Percentiles rank a stretch among this genome's conserved stretches.
Conservation (phyloP, 352 stramenopile species). For the Aphanomyces euteiches region DNA sequence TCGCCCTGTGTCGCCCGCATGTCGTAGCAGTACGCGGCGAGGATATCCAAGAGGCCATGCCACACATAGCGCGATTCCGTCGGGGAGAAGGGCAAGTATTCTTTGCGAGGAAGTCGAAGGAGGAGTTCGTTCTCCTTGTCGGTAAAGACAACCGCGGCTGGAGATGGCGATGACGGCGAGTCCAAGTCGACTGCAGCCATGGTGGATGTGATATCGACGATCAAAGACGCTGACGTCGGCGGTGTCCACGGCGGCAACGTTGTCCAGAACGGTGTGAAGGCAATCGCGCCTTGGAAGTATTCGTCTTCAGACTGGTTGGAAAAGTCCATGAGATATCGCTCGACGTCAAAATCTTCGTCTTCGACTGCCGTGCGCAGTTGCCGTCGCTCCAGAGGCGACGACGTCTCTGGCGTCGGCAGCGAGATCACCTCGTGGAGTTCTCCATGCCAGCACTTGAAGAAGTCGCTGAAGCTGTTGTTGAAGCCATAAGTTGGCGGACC, state of each 20-base stretch:
- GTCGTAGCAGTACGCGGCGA: slow-evolving; percentile 96
- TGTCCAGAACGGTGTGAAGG: slow-evolving; percentile 87
- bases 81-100: slow-evolving; percentile 62
- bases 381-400: slow-evolving; percentile 59
- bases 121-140: slow-evolving; percentile 73
- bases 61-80: slow-evolving; percentile 60
- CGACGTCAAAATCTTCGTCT: slow-evolving; percentile 91
- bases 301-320: slow-evolving; percentile 89
- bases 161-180: neutral
- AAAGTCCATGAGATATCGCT: slow-evolving; percentile 95
- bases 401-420: slow-evolving; percentile 85
- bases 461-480: slow-evolving; percentile 88
- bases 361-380: slow-evolving; percentile 82
- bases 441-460: slow-evolving; percentile 90
- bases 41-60: slow-evolving; percentile 88
- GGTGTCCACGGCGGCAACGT: slow-evolving; percentile 58
- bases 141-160: slow-evolving; percentile 15
- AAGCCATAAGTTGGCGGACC: slow-evolving; percentile 87
- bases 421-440: slow-evolving; percentile 92
- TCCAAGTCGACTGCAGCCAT: slow-evolving; percentile 15
- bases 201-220: slow-evolving; percentile 15
- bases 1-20: slow-evolving; percentile 94
- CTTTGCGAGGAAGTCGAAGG: slow-evolving; percentile 62
- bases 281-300: slow-evolving; percentile 89
- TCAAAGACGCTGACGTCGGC: neutral